phyloP scores from a whole-genome alignment of 1,139 yeast genomes.

The Dujonia santamariae region DNA sequence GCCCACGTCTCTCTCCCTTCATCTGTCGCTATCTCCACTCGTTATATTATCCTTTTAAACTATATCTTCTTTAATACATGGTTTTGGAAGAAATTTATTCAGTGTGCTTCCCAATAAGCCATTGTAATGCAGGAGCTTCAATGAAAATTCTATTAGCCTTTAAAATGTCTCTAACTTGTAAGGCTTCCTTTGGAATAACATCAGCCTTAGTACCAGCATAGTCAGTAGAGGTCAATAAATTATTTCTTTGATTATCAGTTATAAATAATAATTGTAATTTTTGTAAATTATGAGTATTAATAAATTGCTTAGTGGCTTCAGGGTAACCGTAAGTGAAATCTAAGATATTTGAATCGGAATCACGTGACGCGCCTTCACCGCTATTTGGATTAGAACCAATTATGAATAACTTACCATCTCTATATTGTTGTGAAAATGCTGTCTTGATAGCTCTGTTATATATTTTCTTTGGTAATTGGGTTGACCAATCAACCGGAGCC shows the following conservation, averaged over 20 bases:
- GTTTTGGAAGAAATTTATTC: constrained; percentile 10
- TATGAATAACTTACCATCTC: constrained; percentile 66
- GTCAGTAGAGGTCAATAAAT: constrained; percentile 52
- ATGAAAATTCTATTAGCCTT: constrained; percentile 76
- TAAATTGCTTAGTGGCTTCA: constrained; percentile 56
- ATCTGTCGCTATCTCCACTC: not conserved
- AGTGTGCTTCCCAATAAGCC: constrained; percentile 38
- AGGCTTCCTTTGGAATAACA: constrained; percentile 71
- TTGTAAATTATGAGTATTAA: constrained; percentile 52
- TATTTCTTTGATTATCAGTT: constrained; percentile 49
- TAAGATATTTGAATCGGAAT: constrained; percentile 21
- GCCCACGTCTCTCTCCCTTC: not conserved
- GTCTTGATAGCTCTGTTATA: constrained; percentile 74
- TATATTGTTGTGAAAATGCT: constrained; percentile 80
- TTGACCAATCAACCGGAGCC: constrained; percentile 88
- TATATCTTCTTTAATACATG: too few species aligned
- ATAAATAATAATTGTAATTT: constrained; percentile 66
- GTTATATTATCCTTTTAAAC: constrained; percentile 13
- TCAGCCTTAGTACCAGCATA: constrained; percentile 51
- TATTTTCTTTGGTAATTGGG: constrained; percentile 73
- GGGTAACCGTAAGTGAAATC: constrained; percentile 50
- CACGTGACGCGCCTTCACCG: constrained; percentile 22
- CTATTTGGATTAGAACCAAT: too few species aligned
- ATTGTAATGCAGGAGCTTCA: constrained; percentile 72
- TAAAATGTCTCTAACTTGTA: constrained; percentile 80